A percentile compares a stretch with the other conserved stretches of the same genome.
These are phyloP conservation scores for Kluyveromyces siamensis DNA, from an alignment of 805 yeast species.

Conservation along the genomic window DNA sequence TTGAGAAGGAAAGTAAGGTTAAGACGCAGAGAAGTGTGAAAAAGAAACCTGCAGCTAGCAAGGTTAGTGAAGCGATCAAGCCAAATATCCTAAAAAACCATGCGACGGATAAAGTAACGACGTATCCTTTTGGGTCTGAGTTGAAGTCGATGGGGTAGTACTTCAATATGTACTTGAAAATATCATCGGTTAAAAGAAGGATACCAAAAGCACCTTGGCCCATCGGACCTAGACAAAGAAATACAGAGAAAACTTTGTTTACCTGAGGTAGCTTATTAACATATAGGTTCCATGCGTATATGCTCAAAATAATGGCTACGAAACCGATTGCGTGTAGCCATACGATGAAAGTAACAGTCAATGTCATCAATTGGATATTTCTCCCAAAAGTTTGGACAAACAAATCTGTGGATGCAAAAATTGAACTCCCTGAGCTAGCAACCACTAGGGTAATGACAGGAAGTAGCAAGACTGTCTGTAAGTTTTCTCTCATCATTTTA, in stretches of 20 bases:
- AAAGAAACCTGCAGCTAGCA: constrained; percentile 50
- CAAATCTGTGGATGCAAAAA: constrained; percentile 33
- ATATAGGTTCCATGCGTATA: constrained; percentile 53
- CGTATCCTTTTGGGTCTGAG: constrained; percentile 9
- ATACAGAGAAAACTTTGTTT: constrained; percentile 49
- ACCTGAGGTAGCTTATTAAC: constrained; percentile 52
- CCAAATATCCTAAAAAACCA: constrained; percentile 29
- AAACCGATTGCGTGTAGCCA: constrained; percentile 64
- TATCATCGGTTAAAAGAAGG: constrained; percentile 42
- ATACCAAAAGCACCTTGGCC: constrained; percentile 81
- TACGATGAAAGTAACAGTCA: constrained; percentile 45
- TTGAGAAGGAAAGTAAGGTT: constrained; percentile 16
- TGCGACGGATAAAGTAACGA: constrained; percentile 19
- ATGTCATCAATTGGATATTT: constrained; percentile 37
- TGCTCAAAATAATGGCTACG: constrained; percentile 45
- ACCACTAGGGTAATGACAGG: constrained; percentile 81
- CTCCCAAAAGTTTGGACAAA: constrained; percentile 36
- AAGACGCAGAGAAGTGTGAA: constrained; percentile 38
- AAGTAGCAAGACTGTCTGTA: constrained; percentile 53
- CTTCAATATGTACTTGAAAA: constrained; percentile 14
- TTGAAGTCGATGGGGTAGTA: constrained; percentile 12
- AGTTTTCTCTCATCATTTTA: constrained; percentile 26
- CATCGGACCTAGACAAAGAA: constrained; percentile 73
- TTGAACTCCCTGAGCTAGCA: constrained; percentile 59
- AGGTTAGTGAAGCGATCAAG: constrained; percentile 34